Evolutionary conservation across 2,329 filamentous ascomycete species (phyloP).

Genomic region (Paraphoma chrysanthemicola): DNA sequence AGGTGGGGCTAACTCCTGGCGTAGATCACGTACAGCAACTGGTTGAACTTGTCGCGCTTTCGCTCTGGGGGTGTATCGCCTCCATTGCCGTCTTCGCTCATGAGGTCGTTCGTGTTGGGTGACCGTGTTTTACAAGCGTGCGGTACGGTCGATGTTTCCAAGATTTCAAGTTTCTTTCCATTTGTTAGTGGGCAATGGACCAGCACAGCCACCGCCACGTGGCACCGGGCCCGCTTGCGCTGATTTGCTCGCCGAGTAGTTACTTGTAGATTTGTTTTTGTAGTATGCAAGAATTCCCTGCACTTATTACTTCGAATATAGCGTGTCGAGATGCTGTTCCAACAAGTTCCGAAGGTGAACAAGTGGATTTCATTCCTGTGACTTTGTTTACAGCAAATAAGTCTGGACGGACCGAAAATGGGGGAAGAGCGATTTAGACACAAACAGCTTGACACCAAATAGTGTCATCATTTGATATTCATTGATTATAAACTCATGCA

Average conservation of each 20-base stretch:
- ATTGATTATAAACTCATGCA: background rate
- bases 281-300: no score
- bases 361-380: no score
- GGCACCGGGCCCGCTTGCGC: conserved; percentile 3
- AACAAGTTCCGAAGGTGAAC: no score
- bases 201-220: conserved; percentile 12
- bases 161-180: background rate
- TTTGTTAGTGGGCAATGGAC: background rate
- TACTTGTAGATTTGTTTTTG: background rate
- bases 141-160: background rate
- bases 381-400: no score
- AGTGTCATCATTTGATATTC: background rate
- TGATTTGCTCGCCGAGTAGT: background rate
- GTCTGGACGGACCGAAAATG: background rate
- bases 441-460: background rate
- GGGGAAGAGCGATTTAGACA: background rate
- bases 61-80: conserved; percentile 2
- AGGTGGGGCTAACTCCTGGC: background rate
- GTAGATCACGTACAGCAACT: conserved; percentile 11
- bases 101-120: background rate
- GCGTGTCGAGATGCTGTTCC: no score
- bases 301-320: no score
- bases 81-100: conserved; percentile 4
- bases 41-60: conserved; percentile 9
- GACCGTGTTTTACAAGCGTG: background rate